Percentiles rank a stretch among this genome's conserved stretches.
These are phyloP conservation scores for Pyrenula aspistea DNA, from an alignment of 495 filamentous ascomycete species.

Conservation along the genomic window DNA sequence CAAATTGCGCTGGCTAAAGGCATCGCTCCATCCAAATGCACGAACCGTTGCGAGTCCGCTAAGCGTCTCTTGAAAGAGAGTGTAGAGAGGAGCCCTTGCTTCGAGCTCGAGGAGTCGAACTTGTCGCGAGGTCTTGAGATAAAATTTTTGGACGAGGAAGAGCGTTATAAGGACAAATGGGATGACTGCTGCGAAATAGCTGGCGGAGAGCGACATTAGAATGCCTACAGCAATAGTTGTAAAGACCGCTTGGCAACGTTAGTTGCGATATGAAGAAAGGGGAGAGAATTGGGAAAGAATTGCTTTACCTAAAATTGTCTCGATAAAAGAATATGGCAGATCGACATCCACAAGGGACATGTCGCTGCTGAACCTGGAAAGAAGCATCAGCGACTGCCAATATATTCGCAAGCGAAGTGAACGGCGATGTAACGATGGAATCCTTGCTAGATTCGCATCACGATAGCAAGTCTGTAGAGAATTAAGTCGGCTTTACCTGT, in stretches of 20 bases:
- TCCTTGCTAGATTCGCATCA: too few relatives aligned
- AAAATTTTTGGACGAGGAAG: constrained; percentile 40
- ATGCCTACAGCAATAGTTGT: constrained; percentile 11
- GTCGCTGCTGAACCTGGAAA: constrained; percentile 40
- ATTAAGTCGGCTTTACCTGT: constrained; percentile 14
- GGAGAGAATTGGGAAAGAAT: constrained; percentile 13
- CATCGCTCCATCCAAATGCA: constrained; percentile 23
- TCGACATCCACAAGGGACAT: constrained; percentile 48
- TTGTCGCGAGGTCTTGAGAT: constrained; percentile 36
- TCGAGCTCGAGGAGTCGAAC: constrained; percentile 37
- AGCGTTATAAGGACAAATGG: constrained; percentile 33
- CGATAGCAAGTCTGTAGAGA: too few relatives aligned
- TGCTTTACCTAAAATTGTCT: not conserved
- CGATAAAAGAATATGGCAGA: constrained; percentile 20
- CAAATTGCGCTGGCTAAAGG: constrained; percentile 5
- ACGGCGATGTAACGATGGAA: too few relatives aligned
- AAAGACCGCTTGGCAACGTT: constrained; percentile 14
- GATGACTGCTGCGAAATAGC: constrained; percentile 29
- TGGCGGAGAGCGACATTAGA: not conserved
- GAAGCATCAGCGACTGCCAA: not conserved
- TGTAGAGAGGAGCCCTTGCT: constrained; percentile 27
- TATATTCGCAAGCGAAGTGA: not conserved
- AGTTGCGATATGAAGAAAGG: constrained; percentile 60
- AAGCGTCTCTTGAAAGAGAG: constrained; percentile 28
- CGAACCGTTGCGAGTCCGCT: constrained; percentile 26